Evolutionary conservation across 2,329 filamentous ascomycete species (phyloP), one percentile per base, ranked within the genome.

Genomic region (Colletotrichum aenigma): DNA sequence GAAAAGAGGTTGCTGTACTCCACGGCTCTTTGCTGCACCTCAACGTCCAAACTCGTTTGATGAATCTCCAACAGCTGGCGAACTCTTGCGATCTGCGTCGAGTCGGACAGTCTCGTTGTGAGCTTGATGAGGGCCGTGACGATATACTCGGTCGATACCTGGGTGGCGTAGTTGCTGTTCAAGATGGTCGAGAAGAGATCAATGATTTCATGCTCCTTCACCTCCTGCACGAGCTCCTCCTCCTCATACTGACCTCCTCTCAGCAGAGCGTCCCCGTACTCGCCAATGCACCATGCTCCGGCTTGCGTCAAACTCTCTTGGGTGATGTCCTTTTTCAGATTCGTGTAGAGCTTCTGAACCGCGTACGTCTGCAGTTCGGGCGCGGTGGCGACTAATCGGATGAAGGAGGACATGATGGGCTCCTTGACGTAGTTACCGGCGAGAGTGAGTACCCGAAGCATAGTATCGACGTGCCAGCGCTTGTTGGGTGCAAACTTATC

Each of bases 391-490:
- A 99, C 96, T 4, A 99, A 91, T 65, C 97, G 94, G 76, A 99
- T 94, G 82, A 99, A 98, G 0, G 97, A 98, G 0, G 97, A 98
- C 74, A 99, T 86, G 76, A 99, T 99, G 80, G 97, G 97, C 84
- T 99, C 97, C 84, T 98, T 98, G 79, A 99, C 96, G 81, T 97
- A 98, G 85, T 97, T 98, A 62, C 97, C 97, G 68, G 97, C 97
- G 78, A 99, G 89, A 74, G 96, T 98, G 79, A 99, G 86, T 28
- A 99, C 96, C 26, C 97, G 92, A 70, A 99, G 89, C 93, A 99
- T 98, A 4, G 97, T 99, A 82, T 99, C 97, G 79, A 98, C 94
- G 83, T 99, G 97, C 97, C 97, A 99, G 83, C 97, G 91, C 87
- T 98, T 98, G 86, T 97, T 98, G 1, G 97, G 97, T 3, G 97